Conservation (phyloP, 257 asterid species). For the Solanum chaucha region DNA sequence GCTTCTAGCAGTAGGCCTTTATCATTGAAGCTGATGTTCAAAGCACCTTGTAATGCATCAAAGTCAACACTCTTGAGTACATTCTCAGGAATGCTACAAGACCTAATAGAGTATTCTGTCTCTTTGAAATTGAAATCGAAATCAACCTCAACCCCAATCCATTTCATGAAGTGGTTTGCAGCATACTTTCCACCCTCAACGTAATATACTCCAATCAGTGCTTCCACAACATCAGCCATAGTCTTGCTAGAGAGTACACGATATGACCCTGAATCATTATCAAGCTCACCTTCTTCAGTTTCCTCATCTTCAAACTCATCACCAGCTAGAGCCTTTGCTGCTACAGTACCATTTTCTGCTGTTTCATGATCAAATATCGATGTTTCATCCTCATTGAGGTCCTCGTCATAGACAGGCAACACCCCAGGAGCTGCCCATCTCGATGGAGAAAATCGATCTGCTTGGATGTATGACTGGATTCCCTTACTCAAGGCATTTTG, state of each 20-base stretch:
- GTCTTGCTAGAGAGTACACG: constrained; percentile 98
- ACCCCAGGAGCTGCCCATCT: constrained; percentile 99
- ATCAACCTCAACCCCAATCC: constrained; percentile 86
- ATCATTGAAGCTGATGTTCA: constrained; percentile 53
- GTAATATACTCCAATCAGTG: constrained; percentile 83
- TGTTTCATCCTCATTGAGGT: constrained; percentile 48
- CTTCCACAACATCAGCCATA: constrained; percentile 96
- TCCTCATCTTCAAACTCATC: constrained; percentile 62
- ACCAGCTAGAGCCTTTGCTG: constrained; percentile 14
- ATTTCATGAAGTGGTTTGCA: constrained; percentile 93
- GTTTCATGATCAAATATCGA: constrained; percentile 40
- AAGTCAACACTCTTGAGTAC: constrained; percentile 67
- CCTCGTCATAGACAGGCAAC: constrained; percentile 92
- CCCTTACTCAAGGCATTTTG: constrained; percentile 73
- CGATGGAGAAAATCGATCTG: constrained; percentile 96
- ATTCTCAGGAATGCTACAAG: constrained; percentile 51
- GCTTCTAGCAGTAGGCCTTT: constrained; percentile 85
- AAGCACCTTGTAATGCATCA: constrained; percentile 60
- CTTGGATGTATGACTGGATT: constrained; percentile 92
- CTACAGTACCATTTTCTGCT: constrained; percentile 9
- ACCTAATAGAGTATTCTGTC: constrained; percentile 37
- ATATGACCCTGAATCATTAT: constrained; percentile 85
- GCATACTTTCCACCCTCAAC: constrained; percentile 92
- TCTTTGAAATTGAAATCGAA: constrained; percentile 63
- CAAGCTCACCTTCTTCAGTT: constrained; percentile 95